Conservation (phyloP, 2,329 filamentous ascomycete genomes). For the Phoma sp. region DNA sequence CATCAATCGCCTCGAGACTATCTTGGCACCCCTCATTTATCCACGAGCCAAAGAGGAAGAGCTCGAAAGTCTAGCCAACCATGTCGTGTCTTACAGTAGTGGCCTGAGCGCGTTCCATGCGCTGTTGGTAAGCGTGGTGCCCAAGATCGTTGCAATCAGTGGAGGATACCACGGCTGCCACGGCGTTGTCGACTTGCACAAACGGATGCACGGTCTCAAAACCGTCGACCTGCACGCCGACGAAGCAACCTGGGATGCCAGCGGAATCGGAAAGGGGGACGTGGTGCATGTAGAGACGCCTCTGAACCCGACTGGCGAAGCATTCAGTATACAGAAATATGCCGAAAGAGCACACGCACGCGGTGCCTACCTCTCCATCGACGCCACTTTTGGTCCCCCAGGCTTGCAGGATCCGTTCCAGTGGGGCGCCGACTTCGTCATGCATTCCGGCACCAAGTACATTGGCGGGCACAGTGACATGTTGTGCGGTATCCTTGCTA, state of each 20-base stretch:
- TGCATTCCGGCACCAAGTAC: constrained; percentile 97
- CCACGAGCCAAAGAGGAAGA: constrained; percentile 48
- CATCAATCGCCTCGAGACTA: constrained; percentile 81
- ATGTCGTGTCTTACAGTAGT: constrained; percentile 77
- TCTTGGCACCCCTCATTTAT: constrained; percentile 75
- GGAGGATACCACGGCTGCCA: constrained; percentile 94
- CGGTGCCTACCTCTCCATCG: constrained; percentile 81
- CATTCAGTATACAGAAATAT: constrained; percentile 73
- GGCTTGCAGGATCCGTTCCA: constrained; percentile 84
- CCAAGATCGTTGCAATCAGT: constrained; percentile 80
- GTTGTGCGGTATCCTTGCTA: constrained; percentile 82
- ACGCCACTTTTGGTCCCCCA: constrained; percentile 92
- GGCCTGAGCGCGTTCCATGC: constrained; percentile 91
- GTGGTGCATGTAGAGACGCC: constrained; percentile 93
- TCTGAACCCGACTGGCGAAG: constrained; percentile 86
- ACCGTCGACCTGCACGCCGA: constrained; percentile 68
- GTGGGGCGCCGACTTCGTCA: constrained; percentile 81
- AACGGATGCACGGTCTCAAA: constrained; percentile 76
- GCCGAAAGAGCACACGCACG: constrained; percentile 73
- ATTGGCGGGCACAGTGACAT: constrained; percentile 94
- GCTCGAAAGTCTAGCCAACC: constrained; percentile 45
- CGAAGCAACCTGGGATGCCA: constrained; percentile 64
- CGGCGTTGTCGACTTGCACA: constrained; percentile 76
- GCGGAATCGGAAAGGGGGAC: constrained; percentile 76
- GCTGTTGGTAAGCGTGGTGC: constrained; percentile 82